Evolutionary conservation across 768 basidiomycete genomes (phyloP), one percentile per base, ranked within the genome.

Genomic region (Auricularia heimuer): DNA sequence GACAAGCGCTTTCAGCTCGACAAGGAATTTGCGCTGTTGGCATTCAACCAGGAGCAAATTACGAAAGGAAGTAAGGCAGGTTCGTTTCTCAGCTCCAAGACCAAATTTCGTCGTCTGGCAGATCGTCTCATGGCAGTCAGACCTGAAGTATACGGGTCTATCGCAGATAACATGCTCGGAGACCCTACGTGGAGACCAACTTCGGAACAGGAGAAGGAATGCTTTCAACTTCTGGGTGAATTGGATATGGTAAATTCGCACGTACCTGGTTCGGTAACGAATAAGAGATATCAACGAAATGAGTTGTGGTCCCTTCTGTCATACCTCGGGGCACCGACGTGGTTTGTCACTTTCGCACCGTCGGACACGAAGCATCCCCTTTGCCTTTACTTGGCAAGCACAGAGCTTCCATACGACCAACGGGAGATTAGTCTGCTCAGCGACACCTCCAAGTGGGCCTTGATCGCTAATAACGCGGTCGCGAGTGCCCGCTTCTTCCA

Each of bases 1-100:
- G 78, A 79, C 63, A 77, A 77, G 54, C 67, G 73, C 0, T 81
- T 81, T 69, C 80, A 80, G 65, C 65, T n/a, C 0, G 78, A 80
- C 63, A 11, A 68, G 1, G 65, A 72, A 21, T 81, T 79, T 65
- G 70, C 76, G 1, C 74, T 79, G 37, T 64, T 78, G 33, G 76
- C 72, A 0, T 79, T 79, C 65, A 79, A 75, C 62, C 75, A 79
- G 60, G 65, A 75, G 33, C 80, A 80, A 63, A 73, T 79, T 2
- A 76, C 72, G 54, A 65, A 63, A 1, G 69, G 72, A 2, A 67
- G 71, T 0, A 69, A 64, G 0, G 73, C 71, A 3, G 71, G 77
- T 6, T 78, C 69, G 61, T 54, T 65, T 77, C 44, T 72, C 7
- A 69, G 73, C 1, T 67, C 76, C 45, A 70, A 63, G 70, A 1